Evolutionary conservation across 2,329 filamentous ascomycete genomes (phyloP).

Genomic region (Colletotrichum ledebouriae): DNA sequence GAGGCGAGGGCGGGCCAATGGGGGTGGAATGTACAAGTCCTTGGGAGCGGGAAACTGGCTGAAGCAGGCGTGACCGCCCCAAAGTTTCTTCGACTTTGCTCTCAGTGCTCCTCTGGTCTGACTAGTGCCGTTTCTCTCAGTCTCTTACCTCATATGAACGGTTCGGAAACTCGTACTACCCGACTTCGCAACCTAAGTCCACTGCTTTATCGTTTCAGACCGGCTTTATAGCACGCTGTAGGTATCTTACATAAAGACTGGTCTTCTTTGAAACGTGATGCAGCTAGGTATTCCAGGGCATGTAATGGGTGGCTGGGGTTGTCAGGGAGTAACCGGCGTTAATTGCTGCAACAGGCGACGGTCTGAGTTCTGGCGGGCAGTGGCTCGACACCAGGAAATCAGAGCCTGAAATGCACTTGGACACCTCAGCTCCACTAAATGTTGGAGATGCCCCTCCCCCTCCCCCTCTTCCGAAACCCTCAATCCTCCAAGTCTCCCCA

Average conservation of each 20-base stretch:
- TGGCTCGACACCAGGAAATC: constrained; percentile 5
- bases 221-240: too few relatives aligned
- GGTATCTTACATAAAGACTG: too few relatives aligned
- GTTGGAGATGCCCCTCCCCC: constrained; percentile 29
- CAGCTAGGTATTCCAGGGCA: neutral
- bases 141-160: constrained; percentile 14
- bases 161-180: neutral
- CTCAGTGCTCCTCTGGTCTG: neutral
- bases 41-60: constrained; percentile 33
- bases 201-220: too few relatives aligned
- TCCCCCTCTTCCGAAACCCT: constrained; percentile 24
- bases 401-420: neutral
- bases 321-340: constrained; percentile 29
- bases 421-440: constrained; percentile 12
- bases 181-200: too few relatives aligned
- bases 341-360: constrained; percentile 24
- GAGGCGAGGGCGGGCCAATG: constrained; percentile 27
- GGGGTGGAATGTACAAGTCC: neutral
- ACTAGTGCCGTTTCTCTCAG: neutral
- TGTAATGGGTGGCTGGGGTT: neutral
- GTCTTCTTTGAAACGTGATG: neutral
- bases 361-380: neutral
- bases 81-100: neutral
- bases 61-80: constrained; percentile 7
- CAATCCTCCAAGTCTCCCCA: constrained; percentile 29